Evolutionary conservation across 805 yeast genomes (phyloP).

Genomic region (Candida patagonica): DNA sequence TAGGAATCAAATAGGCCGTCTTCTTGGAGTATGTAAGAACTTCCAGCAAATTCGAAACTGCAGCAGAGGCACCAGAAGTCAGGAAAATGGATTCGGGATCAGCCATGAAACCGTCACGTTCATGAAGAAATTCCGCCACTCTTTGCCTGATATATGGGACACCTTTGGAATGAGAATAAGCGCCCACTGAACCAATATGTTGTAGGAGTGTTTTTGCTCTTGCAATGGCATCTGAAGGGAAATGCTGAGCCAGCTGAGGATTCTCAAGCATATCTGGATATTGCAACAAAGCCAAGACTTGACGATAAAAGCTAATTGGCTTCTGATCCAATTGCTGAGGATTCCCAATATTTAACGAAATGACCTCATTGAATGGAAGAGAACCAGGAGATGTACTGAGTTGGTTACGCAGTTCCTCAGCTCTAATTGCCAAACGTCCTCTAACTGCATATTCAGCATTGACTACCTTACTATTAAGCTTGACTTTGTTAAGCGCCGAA

Average conservation of each 20-base stretch:
- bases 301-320: slow-evolving; percentile 93
- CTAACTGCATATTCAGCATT: slow-evolving; percentile 94
- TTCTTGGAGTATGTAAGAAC: slow-evolving; percentile 57
- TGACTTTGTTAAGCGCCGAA: too few relatives aligned
- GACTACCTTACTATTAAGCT: slow-evolving; percentile 64
- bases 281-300: slow-evolving; percentile 77
- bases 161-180: slow-evolving; percentile 93
- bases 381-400: slow-evolving; percentile 47
- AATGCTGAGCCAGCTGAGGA: slow-evolving; percentile 22
- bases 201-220: slow-evolving; percentile 57
- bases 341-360: slow-evolving; percentile 92
- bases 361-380: slow-evolving; percentile 67
- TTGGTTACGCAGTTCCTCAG: slow-evolving; percentile 66
- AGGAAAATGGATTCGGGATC: slow-evolving; percentile 67
- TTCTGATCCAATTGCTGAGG: slow-evolving; percentile 95
- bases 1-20: slow-evolving; percentile 74
- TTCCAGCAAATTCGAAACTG: slow-evolving; percentile 71
- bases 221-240: slow-evolving; percentile 61
- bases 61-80: slow-evolving; percentile 92
- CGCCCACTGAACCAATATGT: slow-evolving; percentile 79
- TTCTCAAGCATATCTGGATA: slow-evolving; percentile 59
- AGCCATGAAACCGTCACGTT: slow-evolving; percentile 69
- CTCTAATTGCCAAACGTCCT: slow-evolving; percentile 87
- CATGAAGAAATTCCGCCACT: slow-evolving; percentile 69
- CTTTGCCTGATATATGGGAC: slow-evolving; percentile 59